Base-by-base conservation (phyloP, 768 basidiomycete genomes). In the Leccinum uliginosum region DNA sequence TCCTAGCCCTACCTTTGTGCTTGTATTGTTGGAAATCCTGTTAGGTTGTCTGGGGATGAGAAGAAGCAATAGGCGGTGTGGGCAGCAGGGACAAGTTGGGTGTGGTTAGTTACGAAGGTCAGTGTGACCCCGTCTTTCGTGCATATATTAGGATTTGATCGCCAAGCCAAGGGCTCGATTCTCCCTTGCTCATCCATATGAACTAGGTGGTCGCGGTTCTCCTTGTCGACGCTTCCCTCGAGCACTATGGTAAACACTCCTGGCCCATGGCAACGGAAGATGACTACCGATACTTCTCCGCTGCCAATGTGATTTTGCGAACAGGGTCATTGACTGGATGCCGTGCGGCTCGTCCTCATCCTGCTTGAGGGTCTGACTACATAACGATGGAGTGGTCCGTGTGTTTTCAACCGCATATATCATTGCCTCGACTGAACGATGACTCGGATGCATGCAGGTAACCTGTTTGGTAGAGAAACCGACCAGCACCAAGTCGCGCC, bases 31-130 rank as follows among this genome's bases (percentile, higher is more conserved):
- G 84, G 80, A 77, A 78, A 32, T 76, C 76, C n/a, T 76, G 75
- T 44, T 85, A 89, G 65, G 85, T 98, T 63, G 82, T 93, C 12
- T 81, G 98, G 2, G 95, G 93, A 0, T 74, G 90, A 55, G 91
- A 97, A 47, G 97, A 98, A 64, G 96, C 93, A 4, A 86, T 98
- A 21, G 95, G 95, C 63, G 77, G 89, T 7, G 93, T 91, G 65
- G 85, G 87, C 1, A 80, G 82, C 0, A 91, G 94, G 15, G 92
- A 89, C 4, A 76, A 93, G 57, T 89, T 91, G 4, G 81, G 87
- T 0, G 93, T 90, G 54, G 93, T 86, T 67, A 94, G 94, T 1
- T 93, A 94, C 65, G 97, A 98, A 78, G 96, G 95, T 89, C 55
- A 51, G 71, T 55, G 26, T 1, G n/a, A 35, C 12, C 12, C 6